phyloP scores from a whole-genome alignment of 176 grass and related monocot species.

The Melocanna baccifera region DNA sequence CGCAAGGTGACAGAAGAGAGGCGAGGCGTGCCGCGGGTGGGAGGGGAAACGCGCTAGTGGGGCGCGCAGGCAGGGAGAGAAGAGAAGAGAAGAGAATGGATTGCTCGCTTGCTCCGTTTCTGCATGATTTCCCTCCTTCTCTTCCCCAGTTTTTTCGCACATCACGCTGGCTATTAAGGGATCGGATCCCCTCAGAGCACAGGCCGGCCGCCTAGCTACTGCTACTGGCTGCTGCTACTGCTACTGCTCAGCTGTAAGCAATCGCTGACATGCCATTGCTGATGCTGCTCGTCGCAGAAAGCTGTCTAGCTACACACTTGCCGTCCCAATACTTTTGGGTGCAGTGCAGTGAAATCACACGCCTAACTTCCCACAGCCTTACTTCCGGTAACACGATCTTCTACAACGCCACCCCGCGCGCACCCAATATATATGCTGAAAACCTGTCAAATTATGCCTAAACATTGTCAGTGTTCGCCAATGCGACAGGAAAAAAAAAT shows the following conservation, averaged over 20 bases:
- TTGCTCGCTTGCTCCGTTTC: background rate
- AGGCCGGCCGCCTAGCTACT: too few species aligned
- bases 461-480: too few species aligned
- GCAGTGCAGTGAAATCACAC: background rate
- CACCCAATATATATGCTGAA: background rate
- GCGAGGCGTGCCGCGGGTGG: background rate
- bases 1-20: background rate
- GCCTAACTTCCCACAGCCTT: background rate
- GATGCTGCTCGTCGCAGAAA: background rate
- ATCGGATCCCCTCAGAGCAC: too few species aligned
- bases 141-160: background rate
- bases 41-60: background rate
- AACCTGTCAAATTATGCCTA: background rate
- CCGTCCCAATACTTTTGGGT: background rate
- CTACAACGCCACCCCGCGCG: background rate
- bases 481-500: too few species aligned
- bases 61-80: background rate
- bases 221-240: background rate
- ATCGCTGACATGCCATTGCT: background rate
- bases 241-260: background rate
- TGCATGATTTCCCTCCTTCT: background rate
- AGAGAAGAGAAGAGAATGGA: background rate
- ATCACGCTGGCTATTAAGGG: background rate
- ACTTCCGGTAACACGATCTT: background rate
- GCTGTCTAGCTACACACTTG: background rate